Percentiles rank a stretch among this genome's conserved stretches.
Conservation (phyloP, 2,329 filamentous ascomycete species). For the Dactylellina haptotyla region DNA sequence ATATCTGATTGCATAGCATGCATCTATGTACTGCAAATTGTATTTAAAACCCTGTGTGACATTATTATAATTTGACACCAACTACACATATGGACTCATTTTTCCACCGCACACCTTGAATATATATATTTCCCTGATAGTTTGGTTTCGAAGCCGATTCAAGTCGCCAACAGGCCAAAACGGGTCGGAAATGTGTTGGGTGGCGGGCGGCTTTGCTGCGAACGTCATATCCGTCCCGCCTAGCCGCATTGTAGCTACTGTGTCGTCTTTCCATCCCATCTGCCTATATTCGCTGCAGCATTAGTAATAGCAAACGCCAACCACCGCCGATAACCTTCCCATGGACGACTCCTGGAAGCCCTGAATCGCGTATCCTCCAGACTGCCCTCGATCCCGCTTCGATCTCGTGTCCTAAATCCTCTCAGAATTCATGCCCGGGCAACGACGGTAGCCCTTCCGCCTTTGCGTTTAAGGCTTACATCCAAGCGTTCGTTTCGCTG, state of each 20-base stretch:
- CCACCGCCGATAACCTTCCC: constrained; percentile 10
- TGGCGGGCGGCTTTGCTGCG: constrained; percentile 7
- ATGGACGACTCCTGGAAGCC: not conserved
- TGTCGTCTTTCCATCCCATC: constrained; percentile 44
- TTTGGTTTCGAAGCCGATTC: no score
- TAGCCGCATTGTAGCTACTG: constrained; percentile 50
- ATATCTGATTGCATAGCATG: not conserved
- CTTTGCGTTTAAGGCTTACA: constrained; percentile 13
- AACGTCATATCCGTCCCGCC: constrained; percentile 37
- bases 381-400: not conserved
- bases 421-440: constrained; percentile 34
- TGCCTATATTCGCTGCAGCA: constrained; percentile 8
- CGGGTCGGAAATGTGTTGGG: constrained; percentile 46
- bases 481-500: constrained; percentile 1
- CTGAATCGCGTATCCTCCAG: constrained; percentile 11
- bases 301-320: constrained; percentile 35
- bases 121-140: no score
- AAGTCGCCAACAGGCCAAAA: no score
- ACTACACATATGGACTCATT: no score
- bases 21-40: not conserved
- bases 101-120: no score
- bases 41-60: not conserved
- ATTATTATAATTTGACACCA: no score
- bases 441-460: constrained; percentile 46
- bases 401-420: not conserved